phyloP scores from a whole-genome alignment of 176 grass and related monocot genomes.

The Pontederia crassipes region DNA sequence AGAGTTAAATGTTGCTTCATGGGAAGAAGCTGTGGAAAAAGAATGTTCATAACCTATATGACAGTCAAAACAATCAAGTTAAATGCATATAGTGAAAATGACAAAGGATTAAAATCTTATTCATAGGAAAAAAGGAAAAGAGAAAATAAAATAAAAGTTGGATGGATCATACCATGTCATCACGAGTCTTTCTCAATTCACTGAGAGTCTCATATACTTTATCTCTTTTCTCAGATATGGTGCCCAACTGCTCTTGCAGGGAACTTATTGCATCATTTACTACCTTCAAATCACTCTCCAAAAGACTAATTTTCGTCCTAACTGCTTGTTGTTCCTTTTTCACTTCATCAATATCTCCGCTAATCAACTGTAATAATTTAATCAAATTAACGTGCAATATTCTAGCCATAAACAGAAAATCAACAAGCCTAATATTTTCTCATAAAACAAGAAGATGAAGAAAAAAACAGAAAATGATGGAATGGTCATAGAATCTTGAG shows the following conservation, averaged over 20 bases:
- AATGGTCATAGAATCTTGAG: not conserved
- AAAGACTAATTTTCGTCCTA: conserved; percentile 50
- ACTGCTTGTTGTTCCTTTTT: conserved; percentile 57
- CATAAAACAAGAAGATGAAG: not conserved
- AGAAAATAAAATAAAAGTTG: conserved; percentile 1
- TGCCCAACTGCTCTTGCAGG: conserved; percentile 38
- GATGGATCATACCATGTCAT: conserved; percentile 25
- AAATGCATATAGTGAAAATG: too few relatives aligned
- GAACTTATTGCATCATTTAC: conserved; percentile 29
- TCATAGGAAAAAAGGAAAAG: not conserved
- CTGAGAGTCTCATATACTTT: conserved; percentile 34
- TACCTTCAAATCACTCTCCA: conserved; percentile 44
- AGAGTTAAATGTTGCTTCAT: too few relatives aligned
- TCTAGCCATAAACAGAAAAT: too few relatives aligned
- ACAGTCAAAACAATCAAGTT: too few relatives aligned
- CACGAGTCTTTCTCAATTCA: conserved; percentile 39
- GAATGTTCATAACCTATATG: too few relatives aligned
- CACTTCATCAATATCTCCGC: conserved; percentile 45
- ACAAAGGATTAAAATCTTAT: too few relatives aligned
- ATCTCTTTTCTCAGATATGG: conserved; percentile 44
- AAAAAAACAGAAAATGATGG: not conserved
- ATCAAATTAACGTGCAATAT: conserved; percentile 8
- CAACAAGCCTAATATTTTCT: not conserved
- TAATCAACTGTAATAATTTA: conserved; percentile 26
- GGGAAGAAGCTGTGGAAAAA: too few relatives aligned